phyloP scores from a whole-genome alignment of 106 monocot species.

The Iris macrosiphon region DNA sequence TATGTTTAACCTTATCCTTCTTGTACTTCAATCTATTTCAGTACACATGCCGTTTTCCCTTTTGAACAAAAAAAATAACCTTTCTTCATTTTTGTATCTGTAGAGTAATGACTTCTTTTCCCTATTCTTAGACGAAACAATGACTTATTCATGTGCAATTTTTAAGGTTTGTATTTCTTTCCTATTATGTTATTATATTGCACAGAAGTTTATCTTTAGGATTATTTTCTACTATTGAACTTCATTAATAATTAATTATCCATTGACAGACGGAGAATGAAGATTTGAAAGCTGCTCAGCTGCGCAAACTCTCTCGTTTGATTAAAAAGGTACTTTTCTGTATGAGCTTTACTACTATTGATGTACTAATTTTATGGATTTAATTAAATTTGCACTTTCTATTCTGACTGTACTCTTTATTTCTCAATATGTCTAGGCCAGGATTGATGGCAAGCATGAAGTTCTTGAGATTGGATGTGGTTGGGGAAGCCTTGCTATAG shows the following conservation, averaged over 20 bases:
- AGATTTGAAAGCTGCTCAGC: conserved; percentile 75
- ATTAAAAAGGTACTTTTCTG: conserved; percentile 64
- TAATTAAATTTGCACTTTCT: not conserved
- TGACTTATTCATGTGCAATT: conserved; percentile 94
- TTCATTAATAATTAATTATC: not conserved
- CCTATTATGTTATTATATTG: not conserved
- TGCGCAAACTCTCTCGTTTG: conserved; percentile 69
- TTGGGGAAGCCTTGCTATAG: conserved; percentile 87
- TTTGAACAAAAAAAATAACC: no score
- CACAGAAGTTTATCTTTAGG: no score
- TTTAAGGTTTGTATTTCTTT: conserved; percentile 52
- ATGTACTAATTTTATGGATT: not conserved
- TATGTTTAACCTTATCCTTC: not conserved
- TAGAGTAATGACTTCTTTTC: conserved; percentile 97
- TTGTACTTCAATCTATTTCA: not conserved
- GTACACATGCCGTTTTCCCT: not conserved
- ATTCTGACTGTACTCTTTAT: not conserved
- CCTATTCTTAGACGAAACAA: conserved; percentile 88
- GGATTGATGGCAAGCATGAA: conserved; percentile 62
- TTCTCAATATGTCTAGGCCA: conserved; percentile 49
- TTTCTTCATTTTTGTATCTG: conserved; percentile 12
- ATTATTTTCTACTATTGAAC: no score
- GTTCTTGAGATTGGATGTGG: conserved; percentile 96
- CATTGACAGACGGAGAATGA: conserved; percentile 57
- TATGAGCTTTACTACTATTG: not conserved